Evolutionary conservation across 371 early-diverging fungal genomes (phyloP), one percentile per base, ranked within the genome.

Genomic region (Rhizomucor miehei): DNA sequence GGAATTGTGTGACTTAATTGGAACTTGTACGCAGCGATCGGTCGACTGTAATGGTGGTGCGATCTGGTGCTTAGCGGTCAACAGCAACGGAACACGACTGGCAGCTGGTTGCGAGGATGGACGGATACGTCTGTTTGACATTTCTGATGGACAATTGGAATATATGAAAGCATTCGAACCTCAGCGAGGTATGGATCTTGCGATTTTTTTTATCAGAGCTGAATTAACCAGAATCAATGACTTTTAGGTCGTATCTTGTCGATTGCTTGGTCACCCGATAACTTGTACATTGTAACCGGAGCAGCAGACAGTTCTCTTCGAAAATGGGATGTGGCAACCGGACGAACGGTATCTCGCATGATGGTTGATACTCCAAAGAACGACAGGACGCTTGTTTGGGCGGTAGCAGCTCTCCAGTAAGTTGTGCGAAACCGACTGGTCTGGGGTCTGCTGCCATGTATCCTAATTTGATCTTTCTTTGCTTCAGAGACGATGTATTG

Each of bases 51-150:
- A 88, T 52, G 98, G 98, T 62, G 97, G 98, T 36, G 89, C 95
- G 4, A 81, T 96, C 16, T 95, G 95, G 94, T 91, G 93, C 67
- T 85, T 94, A 78, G 86, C 91, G n/a, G 86, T 82, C 11, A 89
- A 90, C 54, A 86, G 80, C 24, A 74, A 74, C 25, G 84, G 90
- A 54, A 89, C 90, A 10, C 66, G 76, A 29, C 73, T 97, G 20
- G 96, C 94, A 19, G 85, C 93, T 24, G 97, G 94, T 13, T 95
- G 94, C 62, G 97, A 95, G 62, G 98, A 97, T 75, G 96, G 95
- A 0, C 81, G 85, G 54, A 85, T 95, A 48, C 82, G 95, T 37
- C 64, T 95, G 24, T 93, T 94, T 58, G 83, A 89, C 63, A 87
- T 97, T 55, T 73, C 84, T 14, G 87, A 90, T 57, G 88, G 80